Base-by-base conservation (phyloP, 768 basidiomycete species). In the Amanita subjunquillea region DNA sequence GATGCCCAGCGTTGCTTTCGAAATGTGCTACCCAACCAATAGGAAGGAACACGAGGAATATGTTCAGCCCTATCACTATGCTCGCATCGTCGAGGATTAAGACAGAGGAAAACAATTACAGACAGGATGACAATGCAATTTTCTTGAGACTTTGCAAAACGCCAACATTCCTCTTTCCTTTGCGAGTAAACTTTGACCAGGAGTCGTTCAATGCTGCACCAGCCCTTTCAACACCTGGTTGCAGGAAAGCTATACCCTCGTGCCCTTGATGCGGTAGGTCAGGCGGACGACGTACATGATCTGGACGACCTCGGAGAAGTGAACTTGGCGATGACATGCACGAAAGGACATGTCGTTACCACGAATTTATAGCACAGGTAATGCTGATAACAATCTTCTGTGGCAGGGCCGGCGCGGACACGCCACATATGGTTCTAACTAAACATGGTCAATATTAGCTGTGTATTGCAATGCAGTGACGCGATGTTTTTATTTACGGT, bases 21-120 rank as follows among this genome's bases (percentile, higher is more conserved):
- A 80, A 84, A 59, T 83, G 77, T 0, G 76, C 71, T 8, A 68
- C 72, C 82, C 82, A 86, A 15, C 83, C 76, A 22, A 83, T 51
- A 0, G 83, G 83, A 4, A 83, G 71, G 55, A 80, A 69, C 1
- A 83, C 25, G 20, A 84, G 58, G 22, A 86, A 71, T 7, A 78
- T 12, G 58, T 85, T 85, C 17, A 85, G 63, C 74, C 76, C 82
- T 85, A 50, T 29, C 1, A 44, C 27, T 12, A 36, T 34, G 9
- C 12, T 40, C n/a, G 8, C 41, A 40, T 10, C 3, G 22, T 51
- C 37, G 48, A 52, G 37, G 36, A 13, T 48, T 36, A 54, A 50
- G 43, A 27, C 22, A 48, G 29, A 30, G 45, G 36, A 27, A 50
- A 49, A 22, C 47, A 9, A 17, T 6, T 15, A 58, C 75, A 34